Conservation (phyloP, 306 rosid genomes). For the Cicer pinnatifidum region DNA sequence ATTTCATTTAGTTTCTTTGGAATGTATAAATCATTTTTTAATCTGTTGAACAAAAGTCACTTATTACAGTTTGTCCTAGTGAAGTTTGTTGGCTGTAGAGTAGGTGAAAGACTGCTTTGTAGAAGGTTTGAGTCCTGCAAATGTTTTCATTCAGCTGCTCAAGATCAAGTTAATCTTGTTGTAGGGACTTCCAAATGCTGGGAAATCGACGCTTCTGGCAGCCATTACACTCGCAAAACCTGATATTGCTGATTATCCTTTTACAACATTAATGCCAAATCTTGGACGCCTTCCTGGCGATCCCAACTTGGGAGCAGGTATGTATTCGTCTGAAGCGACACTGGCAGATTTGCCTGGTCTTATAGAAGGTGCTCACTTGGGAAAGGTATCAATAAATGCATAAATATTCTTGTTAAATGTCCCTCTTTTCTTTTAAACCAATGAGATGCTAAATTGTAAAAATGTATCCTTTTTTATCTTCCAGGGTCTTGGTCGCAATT, state of each 20-base stretch:
- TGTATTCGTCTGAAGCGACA: slow-evolving; percentile 93
- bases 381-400: slow-evolving; percentile 70
- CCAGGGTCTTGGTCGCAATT: slow-evolving; percentile 97
- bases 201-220: slow-evolving; percentile 91
- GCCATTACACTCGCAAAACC: slow-evolving; percentile 97
- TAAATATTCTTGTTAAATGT: slow-evolving; percentile 15
- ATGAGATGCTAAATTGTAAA: slow-evolving; percentile 22
- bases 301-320: slow-evolving; percentile 92
- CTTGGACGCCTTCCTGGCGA: slow-evolving; percentile 96
- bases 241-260: slow-evolving; percentile 93
- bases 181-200: slow-evolving; percentile 99
- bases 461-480: slow-evolving; percentile 39
- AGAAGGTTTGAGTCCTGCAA: slow-evolving; percentile 5
- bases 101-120: slow-evolving; percentile 16
- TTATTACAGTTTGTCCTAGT: slow-evolving; percentile 10
- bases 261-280: slow-evolving; percentile 96
- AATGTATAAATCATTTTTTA: slow-evolving; percentile 26
- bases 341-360: slow-evolving; percentile 99
- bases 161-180: slow-evolving; percentile 46
- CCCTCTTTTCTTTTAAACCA: slow-evolving; percentile 2
- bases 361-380: slow-evolving; percentile 98
- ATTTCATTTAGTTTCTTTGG: neutral
- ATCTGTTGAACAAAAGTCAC: neutral
- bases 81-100: neutral
- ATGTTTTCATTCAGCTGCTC: slow-evolving; percentile 40